A percentile compares a stretch with the other conserved stretches of the same genome.
These are phyloP conservation scores for Nemania sp. DNA, from an alignment of 2,329 filamentous ascomycete genomes.

Conservation along the genomic window DNA sequence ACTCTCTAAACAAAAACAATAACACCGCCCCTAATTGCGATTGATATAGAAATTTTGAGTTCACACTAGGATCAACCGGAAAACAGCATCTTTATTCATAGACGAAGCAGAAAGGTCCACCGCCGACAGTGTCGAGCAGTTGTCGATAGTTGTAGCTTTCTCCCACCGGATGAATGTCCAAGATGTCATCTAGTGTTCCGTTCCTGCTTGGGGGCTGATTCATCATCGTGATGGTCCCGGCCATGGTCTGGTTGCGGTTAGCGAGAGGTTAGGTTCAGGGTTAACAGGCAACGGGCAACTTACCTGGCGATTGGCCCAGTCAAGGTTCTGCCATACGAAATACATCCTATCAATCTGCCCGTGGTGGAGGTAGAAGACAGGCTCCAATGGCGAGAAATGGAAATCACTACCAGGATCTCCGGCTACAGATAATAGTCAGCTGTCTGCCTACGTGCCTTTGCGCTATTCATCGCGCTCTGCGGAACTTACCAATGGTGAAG, in stretches of 20 bases:
- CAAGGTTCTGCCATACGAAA: conserved; percentile 54
- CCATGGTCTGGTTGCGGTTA: conserved; percentile 36
- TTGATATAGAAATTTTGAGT: too few relatives aligned
- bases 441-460: neutral
- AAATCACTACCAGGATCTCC: conserved; percentile 53
- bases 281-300: neutral
- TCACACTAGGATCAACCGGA: neutral
- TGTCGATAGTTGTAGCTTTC: conserved; percentile 36
- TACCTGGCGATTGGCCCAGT: conserved; percentile 44
- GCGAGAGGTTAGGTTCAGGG: neutral
- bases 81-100: conserved; percentile 38
- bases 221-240: conserved; percentile 48
- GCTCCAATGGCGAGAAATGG: conserved; percentile 49
- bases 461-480: neutral
- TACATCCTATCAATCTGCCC: conserved; percentile 51
- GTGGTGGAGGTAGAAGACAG: conserved; percentile 52
- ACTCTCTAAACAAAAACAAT: too few relatives aligned
- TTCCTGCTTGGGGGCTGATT: conserved; percentile 47
- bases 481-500: conserved; percentile 38
- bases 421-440: conserved; percentile 29
- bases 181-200: conserved; percentile 46
- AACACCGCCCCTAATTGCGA: too few relatives aligned
- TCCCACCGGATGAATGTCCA: conserved; percentile 36
- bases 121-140: conserved; percentile 47
- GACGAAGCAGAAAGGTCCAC: conserved; percentile 49